Evolutionary conservation across 768 basidiomycete genomes (phyloP), one percentile per base, ranked within the genome.

Genomic region (Psilocybe cyanescens): DNA sequence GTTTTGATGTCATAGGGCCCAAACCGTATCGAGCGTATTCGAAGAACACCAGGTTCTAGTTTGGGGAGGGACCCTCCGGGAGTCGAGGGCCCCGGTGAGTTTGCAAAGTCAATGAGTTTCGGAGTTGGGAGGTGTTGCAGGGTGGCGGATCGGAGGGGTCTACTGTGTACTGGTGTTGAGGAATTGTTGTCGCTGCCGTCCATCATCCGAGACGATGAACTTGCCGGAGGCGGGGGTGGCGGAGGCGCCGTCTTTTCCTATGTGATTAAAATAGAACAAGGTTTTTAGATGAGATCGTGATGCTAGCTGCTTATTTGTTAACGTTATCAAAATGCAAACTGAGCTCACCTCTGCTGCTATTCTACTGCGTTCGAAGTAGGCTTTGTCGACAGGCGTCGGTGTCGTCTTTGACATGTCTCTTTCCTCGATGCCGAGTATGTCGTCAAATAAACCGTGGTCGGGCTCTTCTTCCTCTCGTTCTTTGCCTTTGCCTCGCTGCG

Each of bases 1-100:
- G 97, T 99, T 72, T 94, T 88, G 71, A 99, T 94, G 69, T 99
- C 95, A 71, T 82, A 96, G 58, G 86, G 82, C 29, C 96, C 96
- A 68, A 98, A 96, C 30, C 95, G 88, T 64, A 98, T 95, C 58
- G 84, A 87, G 58, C 87, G 90, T 81, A 97, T 97, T 65, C 89
- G 88, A 48, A 90, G 83, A 30, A 74, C 76, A 37, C 74, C 71
- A 33, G 75, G 74, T 39, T 75, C 73, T 54, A 70, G 63, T 62
- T 71, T 73, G 47, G 73, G 55, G n/a, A 75, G 65, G n/a, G 68
- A 59, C 2, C 67, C 68, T 52, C 77, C 69, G 41, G 80, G 76
- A 17, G 83, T 78, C 62, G 82, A 82, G 53, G 81, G 73, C 50
- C 68, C 76, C n/a, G 76, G 78, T 57, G 77, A 81, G 58, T 74